phyloP scores from a whole-genome alignment of 805 yeast species.

The Priceomyces melissophilus region DNA sequence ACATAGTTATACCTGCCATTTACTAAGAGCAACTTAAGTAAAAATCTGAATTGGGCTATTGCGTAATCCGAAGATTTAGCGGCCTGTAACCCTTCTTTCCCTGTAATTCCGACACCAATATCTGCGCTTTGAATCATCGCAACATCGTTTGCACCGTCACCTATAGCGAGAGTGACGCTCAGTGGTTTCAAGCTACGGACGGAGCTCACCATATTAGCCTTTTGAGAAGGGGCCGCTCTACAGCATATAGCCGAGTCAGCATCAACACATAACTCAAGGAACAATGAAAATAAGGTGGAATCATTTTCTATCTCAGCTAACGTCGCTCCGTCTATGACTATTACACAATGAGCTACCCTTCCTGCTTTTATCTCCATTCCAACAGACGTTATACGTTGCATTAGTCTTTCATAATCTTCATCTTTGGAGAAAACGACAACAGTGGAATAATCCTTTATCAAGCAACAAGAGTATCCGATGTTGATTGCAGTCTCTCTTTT shows the following conservation, averaged over 20 bases:
- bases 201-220: conserved; percentile 80
- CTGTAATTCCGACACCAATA: conserved; percentile 96
- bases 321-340: conserved; percentile 93
- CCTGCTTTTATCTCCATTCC: conserved; percentile 69
- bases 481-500: conserved; percentile 97
- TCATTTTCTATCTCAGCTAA: conserved; percentile 71
- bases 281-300: conserved; percentile 64
- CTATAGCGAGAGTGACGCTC: conserved; percentile 89
- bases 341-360: conserved; percentile 87
- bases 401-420: conserved; percentile 51
- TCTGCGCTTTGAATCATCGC: conserved; percentile 99
- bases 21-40: conserved; percentile 78
- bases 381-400: conserved; percentile 70
- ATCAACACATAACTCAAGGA: conserved; percentile 79
- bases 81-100: conserved; percentile 95
- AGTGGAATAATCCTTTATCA: conserved; percentile 90
- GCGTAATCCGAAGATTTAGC: conserved; percentile 94
- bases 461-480: conserved; percentile 90
- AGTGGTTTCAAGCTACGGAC: conserved; percentile 68
- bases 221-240: conserved; percentile 96
- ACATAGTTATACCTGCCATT: conserved; percentile 96
- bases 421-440: conserved; percentile 64
- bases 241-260: conserved; percentile 93
- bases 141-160: conserved; percentile 98
- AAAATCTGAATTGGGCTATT: conserved; percentile 87